Evolutionary conservation across 1,284 basidiomycete species (phyloP).

Genomic region (Cutaneotrichosporon dermatis): DNA sequence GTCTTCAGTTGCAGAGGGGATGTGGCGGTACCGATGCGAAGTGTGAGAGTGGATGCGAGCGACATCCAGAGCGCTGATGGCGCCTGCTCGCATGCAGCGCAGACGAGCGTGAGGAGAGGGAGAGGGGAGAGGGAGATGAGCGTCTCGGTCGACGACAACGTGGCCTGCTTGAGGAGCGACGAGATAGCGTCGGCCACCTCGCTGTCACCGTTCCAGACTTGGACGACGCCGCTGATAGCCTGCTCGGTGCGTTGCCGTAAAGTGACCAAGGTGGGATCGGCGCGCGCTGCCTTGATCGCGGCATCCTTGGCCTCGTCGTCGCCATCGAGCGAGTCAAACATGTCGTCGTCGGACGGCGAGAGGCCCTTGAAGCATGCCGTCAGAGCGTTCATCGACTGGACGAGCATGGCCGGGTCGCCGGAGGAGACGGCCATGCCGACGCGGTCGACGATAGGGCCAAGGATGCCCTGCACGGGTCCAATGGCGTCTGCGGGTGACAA

Average conservation of each 20-base stretch:
- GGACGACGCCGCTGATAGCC: constrained; percentile 60
- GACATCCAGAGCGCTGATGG: constrained; percentile 78
- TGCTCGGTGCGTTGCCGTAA: constrained; percentile 63
- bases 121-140: constrained; percentile 71
- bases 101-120: constrained; percentile 72
- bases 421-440: constrained; percentile 57
- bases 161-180: constrained; percentile 39
- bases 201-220: constrained; percentile 69
- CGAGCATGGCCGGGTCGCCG: constrained; percentile 47
- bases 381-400: constrained; percentile 67
- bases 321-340: constrained; percentile 51
- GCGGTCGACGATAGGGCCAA: constrained; percentile 68
- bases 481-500: constrained; percentile 70
- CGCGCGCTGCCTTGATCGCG: constrained; percentile 57
- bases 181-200: constrained; percentile 59
- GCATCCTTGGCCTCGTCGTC: constrained; percentile 51
- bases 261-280: constrained; percentile 60
- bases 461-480: constrained; percentile 72
- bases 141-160: constrained; percentile 52
- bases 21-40: constrained; percentile 69
- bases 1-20: constrained; percentile 34
- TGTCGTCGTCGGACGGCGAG: constrained; percentile 66
- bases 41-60: constrained; percentile 68
- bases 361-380: constrained; percentile 78
- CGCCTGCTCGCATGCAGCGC: constrained; percentile 65